Base-by-base conservation (phyloP, 768 basidiomycete genomes). In the Termitomyces heimii region DNA sequence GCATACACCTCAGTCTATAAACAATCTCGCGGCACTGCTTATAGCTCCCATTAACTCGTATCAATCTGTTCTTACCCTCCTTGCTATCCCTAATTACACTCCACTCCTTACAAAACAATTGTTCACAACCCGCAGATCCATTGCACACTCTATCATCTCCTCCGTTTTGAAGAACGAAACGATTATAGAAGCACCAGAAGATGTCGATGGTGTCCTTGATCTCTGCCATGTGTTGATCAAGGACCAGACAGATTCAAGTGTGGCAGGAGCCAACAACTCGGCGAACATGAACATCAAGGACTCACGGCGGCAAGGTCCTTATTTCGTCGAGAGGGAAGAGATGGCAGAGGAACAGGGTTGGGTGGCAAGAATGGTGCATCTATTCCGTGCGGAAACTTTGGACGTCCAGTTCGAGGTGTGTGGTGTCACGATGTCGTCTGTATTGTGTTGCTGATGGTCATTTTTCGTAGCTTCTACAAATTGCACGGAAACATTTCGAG, bases 281-380 rank as follows among this genome's bases (percentile, higher is more conserved):
- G 68, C 68, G 24, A 74, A 70, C 29, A 63, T 65, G 24, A 77
- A 70, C 24, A 63, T 66, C 16, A 77, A 79, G 60, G 81, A 82
- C 44, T 66, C 71, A 47, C 77, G 84, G 58, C 75, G 85, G 59
- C 81, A 82, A 56, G 83, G 83, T 8, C 76, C 83, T 10, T 82
- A 85, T 62, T 74, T 77, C 29, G 65, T 82, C 52, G 95, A 96
- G 68, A 73, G 86, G 53, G 92, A 95, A 68, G 96, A 98, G 67
- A 80, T 94, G 76, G 95, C 94, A 0, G 97, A 99, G 70, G 97
- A 99, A 70, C 97, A 99, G 66, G 97, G 97, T 0, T 99, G 97
- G 97, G 85, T 98, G 16, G n/a, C n/a, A n/a, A n/a, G n/a, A n/a
- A 98, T 98, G 92, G 90, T 98, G 2, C 97, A 99, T 76, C 70